These are phyloP conservation scores for Diaporthe destruens DNA, from an alignment of 2,329 filamentous ascomycete species.

Conservation along the genomic window DNA sequence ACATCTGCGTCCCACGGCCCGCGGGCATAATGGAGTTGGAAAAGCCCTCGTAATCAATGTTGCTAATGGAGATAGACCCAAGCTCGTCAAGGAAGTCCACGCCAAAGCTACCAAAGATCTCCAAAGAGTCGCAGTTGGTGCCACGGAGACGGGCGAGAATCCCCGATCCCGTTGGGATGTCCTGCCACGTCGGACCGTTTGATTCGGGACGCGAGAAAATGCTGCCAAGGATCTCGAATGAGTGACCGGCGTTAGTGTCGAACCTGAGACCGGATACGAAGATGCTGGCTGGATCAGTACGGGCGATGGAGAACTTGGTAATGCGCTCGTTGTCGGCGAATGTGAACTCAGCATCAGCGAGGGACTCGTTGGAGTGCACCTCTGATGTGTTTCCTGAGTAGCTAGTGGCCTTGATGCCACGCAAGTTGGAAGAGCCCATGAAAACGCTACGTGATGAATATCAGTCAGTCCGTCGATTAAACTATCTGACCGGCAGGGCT, in stretches of 20 bases:
- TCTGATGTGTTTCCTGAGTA: constrained; percentile 29
- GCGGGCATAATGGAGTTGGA: constrained; percentile 41
- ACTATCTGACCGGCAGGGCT: neutral
- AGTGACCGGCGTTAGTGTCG: constrained; percentile 20
- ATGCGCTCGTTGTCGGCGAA: constrained; percentile 33
- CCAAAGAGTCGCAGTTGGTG: constrained; percentile 32
- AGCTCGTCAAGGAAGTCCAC: constrained; percentile 43
- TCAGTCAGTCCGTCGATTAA: neutral
- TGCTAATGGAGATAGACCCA: constrained; percentile 39
- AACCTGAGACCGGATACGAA: constrained; percentile 11
- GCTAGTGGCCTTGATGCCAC: constrained; percentile 24
- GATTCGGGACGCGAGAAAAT: neutral
- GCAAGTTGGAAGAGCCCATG: constrained; percentile 20
- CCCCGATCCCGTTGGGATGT: constrained; percentile 14
- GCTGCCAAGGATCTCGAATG: neutral
- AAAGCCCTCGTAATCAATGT: constrained; percentile 42
- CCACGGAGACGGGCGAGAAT: constrained; percentile 41
- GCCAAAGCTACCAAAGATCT: constrained; percentile 39
- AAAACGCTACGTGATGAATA: neutral
- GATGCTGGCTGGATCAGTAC: neutral
- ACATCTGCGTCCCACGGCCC: constrained; percentile 37
- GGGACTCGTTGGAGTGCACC: neutral
- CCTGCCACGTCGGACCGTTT: neutral
- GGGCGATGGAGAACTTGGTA: constrained; percentile 33
- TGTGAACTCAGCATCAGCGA: constrained; percentile 25